Evolutionary conservation across 306 rosid genomes (phyloP).

Genomic region (Lathyrus tuberosus): DNA sequence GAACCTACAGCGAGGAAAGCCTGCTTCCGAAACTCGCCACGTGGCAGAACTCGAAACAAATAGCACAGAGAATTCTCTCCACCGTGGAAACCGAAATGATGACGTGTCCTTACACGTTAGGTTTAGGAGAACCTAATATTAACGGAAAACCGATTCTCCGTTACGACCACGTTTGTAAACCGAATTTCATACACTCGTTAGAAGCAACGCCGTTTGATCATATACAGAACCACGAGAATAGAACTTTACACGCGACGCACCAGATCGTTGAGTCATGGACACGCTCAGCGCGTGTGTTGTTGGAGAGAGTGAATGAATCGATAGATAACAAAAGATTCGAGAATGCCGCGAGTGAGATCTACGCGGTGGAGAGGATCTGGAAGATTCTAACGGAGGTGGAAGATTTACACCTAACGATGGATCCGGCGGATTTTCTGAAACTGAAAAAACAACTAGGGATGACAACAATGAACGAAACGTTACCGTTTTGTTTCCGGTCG

Average conservation of each 20-base stretch:
- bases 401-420: conserved; percentile 80
- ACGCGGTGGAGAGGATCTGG: conserved; percentile 77
- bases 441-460: conserved; percentile 61
- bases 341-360: conserved; percentile 62
- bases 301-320: conserved; percentile 48
- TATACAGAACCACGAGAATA: conserved; percentile 64
- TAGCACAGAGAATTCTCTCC: conserved; percentile 58
- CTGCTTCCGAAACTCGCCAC: conserved; percentile 72
- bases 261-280: conserved; percentile 85
- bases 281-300: conserved; percentile 45
- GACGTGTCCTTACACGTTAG: conserved; percentile 75
- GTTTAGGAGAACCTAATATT: conserved; percentile 76
- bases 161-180: conserved; percentile 80
- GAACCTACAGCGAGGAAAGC: conserved; percentile 72
- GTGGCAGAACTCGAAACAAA: conserved; percentile 66
- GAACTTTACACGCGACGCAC: conserved; percentile 68
- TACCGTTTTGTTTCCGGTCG: conserved; percentile 78
- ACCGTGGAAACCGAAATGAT: conserved; percentile 71
- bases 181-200: conserved; percentile 58
- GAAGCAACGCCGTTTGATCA: conserved; percentile 56
- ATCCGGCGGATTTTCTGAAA: conserved; percentile 75
- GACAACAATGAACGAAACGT: conserved; percentile 50
- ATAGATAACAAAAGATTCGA: conserved; percentile 50
- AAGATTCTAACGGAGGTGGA: conserved; percentile 67
- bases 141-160: conserved; percentile 65